A percentile compares a stretch with the other conserved stretches of the same genome.
phyloP scores from a whole-genome alignment of 1,284 basidiomycete genomes.

The Phaffia rhodozyma region DNA sequence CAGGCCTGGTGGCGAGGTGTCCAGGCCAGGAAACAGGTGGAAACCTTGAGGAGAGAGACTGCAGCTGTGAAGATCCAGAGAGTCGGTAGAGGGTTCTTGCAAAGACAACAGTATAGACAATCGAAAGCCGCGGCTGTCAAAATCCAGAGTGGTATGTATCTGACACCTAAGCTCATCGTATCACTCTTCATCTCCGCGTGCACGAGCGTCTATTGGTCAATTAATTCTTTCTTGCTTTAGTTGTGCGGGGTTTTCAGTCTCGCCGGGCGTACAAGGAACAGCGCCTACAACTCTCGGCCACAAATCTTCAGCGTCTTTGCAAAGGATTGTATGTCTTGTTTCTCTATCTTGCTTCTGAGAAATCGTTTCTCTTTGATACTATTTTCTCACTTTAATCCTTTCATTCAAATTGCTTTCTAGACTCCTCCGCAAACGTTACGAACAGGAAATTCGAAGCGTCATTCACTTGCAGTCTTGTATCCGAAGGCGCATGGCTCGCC shows the following conservation, averaged over 20 bases:
- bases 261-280: conserved; percentile 53
- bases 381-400: background rate
- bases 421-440: conserved; percentile 51
- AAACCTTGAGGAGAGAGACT: conserved; percentile 56
- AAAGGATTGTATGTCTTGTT: conserved; percentile 61
- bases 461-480: conserved; percentile 84
- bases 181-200: background rate
- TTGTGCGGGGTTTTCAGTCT: conserved; percentile 66
- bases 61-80: conserved; percentile 70
- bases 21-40: conserved; percentile 58
- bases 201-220: background rate
- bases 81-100: conserved; percentile 56
- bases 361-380: background rate
- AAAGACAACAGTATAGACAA: conserved; percentile 57
- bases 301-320: conserved; percentile 68
- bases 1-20: conserved; percentile 91
- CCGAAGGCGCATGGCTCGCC: conserved; percentile 75
- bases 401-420: conserved; percentile 35
- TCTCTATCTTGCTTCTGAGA: background rate
- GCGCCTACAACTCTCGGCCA: conserved; percentile 54
- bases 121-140: conserved; percentile 53
- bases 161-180: background rate
- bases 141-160: conserved; percentile 73
- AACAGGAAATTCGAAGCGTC: conserved; percentile 57
- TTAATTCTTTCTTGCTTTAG: conserved; percentile 36